phyloP scores from a whole-genome alignment of 768 basidiomycete species.

The Rhizopogon roseolus region DNA sequence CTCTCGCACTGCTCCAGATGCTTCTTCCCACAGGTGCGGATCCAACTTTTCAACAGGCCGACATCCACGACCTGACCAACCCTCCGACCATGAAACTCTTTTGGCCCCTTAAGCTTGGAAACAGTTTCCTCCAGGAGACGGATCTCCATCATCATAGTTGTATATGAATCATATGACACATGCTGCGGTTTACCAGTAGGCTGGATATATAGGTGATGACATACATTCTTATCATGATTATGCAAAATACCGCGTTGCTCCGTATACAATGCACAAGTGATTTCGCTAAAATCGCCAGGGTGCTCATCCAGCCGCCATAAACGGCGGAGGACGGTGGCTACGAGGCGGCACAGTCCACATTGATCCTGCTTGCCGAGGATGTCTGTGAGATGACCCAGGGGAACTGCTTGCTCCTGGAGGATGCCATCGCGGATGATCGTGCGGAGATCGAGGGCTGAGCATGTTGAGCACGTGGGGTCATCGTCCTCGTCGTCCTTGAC shows the following conservation, averaged over 20 bases:
- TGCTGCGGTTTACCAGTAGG: not conserved
- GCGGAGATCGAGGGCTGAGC: constrained; percentile 1
- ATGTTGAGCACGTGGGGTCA: constrained; percentile 8
- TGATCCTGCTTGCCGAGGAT: too few species aligned
- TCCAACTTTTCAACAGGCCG: not conserved
- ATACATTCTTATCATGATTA: not conserved
- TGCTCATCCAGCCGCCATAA: constrained; percentile 14
- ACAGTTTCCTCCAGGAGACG: too few species aligned
- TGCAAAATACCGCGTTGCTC: not conserved
- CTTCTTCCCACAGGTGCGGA: not conserved
- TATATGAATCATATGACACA: too few species aligned
- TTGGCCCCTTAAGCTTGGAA: too few species aligned
- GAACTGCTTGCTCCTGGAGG: too few species aligned
- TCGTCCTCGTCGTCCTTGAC: not conserved
- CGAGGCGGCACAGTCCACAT: too few species aligned
- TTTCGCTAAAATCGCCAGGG: constrained; percentile 5
- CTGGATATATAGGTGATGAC: constrained; percentile 12
- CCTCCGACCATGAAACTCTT: too few species aligned
- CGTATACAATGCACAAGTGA: constrained; percentile 4
- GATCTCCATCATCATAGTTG: too few species aligned
- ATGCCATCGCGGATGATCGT: too few species aligned
- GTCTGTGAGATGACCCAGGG: too few species aligned
- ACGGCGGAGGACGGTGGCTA: constrained; percentile 5
- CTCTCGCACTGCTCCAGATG: not conserved
- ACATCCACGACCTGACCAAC: not conserved